A percentile compares a stretch with the other conserved stretches of the same genome.
Evolutionary conservation across 352 stramenopile species (phyloP).

Genomic region (Phytophthora sojae): DNA sequence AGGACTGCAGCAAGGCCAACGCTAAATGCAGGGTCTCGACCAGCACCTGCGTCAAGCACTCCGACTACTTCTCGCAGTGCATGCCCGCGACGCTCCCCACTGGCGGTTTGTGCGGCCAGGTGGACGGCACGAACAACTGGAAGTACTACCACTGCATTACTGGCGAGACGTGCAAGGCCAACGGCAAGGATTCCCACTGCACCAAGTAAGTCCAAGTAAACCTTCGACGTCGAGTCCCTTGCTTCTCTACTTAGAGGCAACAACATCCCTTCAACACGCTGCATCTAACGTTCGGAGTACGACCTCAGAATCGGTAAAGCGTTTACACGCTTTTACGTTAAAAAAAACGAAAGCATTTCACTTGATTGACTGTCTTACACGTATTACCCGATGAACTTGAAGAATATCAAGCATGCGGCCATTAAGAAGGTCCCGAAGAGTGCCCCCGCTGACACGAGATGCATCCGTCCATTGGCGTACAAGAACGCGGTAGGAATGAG

Average conservation of each 20-base stretch:
- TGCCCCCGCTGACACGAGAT: conserved; percentile 83
- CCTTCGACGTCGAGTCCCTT: not conserved
- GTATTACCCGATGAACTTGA: conserved; percentile 60
- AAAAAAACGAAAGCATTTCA: not conserved
- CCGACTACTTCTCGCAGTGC: conserved; percentile 34
- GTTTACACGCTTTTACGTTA: not conserved
- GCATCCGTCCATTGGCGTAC: conserved; percentile 82
- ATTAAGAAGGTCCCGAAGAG: conserved; percentile 89
- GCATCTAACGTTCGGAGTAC: conserved; percentile 22
- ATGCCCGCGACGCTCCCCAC: conserved; percentile 19
- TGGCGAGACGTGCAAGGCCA: conserved; percentile 25
- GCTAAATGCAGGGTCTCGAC: conserved; percentile 9
- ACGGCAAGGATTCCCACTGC: conserved; percentile 34
- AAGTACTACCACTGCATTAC: conserved; percentile 28
- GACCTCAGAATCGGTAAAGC: not conserved
- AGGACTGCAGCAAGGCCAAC: conserved; percentile 14
- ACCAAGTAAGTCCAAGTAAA: conserved; percentile 7
- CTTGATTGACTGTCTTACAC: not conserved
- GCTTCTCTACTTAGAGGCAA: not conserved
- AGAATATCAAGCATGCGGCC: conserved; percentile 88
- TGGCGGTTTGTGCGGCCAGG: conserved; percentile 34
- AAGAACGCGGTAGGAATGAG: conserved; percentile 92
- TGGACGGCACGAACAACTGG: conserved; percentile 28
- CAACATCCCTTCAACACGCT: not conserved
- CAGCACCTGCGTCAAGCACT: conserved; percentile 29